A percentile compares a stretch with the other conserved stretches of the same genome.
These are phyloP conservation scores for Cryptococcus sp. DNA, from an alignment of 1,284 basidiomycete species.

Conservation along the genomic window DNA sequence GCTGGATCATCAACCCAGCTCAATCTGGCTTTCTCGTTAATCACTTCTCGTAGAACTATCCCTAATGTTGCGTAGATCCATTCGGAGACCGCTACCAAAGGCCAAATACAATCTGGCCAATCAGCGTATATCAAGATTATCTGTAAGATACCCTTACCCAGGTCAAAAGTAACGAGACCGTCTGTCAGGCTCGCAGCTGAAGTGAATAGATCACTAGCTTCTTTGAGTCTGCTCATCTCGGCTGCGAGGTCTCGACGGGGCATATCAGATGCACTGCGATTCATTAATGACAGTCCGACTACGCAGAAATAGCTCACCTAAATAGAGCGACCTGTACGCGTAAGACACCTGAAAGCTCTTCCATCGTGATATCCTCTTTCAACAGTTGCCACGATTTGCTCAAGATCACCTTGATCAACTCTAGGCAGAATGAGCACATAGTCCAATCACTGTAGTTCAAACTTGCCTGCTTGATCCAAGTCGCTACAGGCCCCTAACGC, in stretches of 20 bases:
- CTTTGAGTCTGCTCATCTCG: conserved; percentile 29
- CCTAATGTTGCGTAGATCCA: conserved; percentile 24
- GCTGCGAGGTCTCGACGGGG: conserved; percentile 14
- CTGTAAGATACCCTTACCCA: conserved; percentile 19
- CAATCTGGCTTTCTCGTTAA: conserved; percentile 17
- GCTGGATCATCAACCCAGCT: conserved; percentile 17
- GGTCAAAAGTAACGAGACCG: conserved; percentile 23
- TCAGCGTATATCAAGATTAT: not conserved
- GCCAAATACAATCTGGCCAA: conserved; percentile 18
- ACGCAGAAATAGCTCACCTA: conserved; percentile 9
- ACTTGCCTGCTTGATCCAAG: not conserved
- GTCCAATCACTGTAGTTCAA: not conserved
- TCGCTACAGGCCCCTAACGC: not conserved
- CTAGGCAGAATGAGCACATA: conserved; percentile 3
- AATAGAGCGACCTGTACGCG: conserved; percentile 31
- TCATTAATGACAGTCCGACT: not conserved
- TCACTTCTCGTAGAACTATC: conserved; percentile 21
- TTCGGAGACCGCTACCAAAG: conserved; percentile 32
- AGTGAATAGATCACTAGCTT: conserved; percentile 28
- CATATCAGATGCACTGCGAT: conserved; percentile 11
- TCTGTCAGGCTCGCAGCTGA: conserved; percentile 16
- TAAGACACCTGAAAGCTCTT: conserved; percentile 19
- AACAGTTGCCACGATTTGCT: conserved; percentile 2
- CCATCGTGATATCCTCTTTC: conserved; percentile 6
- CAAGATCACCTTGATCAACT: conserved; percentile 6